phyloP scores from a whole-genome alignment of 2,329 filamentous ascomycete genomes.

The Colletotrichum sp. region DNA sequence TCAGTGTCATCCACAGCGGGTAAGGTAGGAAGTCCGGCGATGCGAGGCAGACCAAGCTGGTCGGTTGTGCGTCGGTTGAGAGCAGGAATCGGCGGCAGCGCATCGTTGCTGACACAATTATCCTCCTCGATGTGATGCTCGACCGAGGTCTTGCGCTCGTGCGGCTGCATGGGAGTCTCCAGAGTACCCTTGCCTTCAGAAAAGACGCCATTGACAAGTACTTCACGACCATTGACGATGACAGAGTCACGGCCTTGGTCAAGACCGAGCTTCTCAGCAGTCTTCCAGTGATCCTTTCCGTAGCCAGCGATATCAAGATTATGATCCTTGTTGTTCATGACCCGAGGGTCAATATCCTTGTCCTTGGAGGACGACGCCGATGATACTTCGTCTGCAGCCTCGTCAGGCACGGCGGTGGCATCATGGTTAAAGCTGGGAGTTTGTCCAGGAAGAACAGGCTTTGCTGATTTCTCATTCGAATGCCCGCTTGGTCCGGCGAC shows the following conservation, averaged over 20 bases:
- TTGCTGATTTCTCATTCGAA: not conserved
- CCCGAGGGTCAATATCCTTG: conserved; percentile 34
- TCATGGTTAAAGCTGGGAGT: conserved; percentile 75
- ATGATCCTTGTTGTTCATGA: conserved; percentile 67
- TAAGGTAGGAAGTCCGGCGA: conserved; percentile 73
- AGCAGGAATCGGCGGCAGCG: conserved; percentile 63
- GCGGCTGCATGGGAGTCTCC: conserved; percentile 52
- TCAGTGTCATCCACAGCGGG: conserved; percentile 79
- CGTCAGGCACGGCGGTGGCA: conserved; percentile 56
- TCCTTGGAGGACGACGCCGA: conserved; percentile 34
- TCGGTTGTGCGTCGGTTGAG: conserved; percentile 66
- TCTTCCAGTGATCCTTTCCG: conserved; percentile 77
- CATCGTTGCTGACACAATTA: conserved; percentile 42
- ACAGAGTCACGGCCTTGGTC: conserved; percentile 74
- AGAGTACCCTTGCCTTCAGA: conserved; percentile 69
- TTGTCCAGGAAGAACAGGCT: not conserved
- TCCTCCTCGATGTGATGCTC: conserved; percentile 24
- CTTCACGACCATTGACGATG: conserved; percentile 71
- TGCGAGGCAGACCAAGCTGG: conserved; percentile 70
- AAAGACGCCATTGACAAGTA: conserved; percentile 69
- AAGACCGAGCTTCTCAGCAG: conserved; percentile 63
- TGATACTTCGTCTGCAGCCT: conserved; percentile 47
- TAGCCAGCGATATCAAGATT: conserved; percentile 79
- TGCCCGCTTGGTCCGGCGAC: conserved; percentile 9
- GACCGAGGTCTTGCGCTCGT: conserved; percentile 32